Percentiles rank a stretch among this genome's conserved stretches.
These are phyloP conservation scores for Hanseniaspora jakobsenii DNA, from an alignment of 805 yeast genomes.

Conservation along the genomic window DNA sequence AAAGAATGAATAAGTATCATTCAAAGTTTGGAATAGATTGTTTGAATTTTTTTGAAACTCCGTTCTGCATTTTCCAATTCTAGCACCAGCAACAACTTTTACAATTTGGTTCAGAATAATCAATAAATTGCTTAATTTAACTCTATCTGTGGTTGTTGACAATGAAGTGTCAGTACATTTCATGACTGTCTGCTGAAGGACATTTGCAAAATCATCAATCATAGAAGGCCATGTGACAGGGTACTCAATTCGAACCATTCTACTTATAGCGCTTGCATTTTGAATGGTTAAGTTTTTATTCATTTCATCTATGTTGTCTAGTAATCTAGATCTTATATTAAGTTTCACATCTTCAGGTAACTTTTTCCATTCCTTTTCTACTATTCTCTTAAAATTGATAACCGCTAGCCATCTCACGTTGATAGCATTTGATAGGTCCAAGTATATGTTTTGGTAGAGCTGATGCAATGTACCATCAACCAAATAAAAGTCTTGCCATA, in stretches of 20 bases:
- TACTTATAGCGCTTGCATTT: constrained; percentile 70
- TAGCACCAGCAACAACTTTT: constrained; percentile 59
- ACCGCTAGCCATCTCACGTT: constrained; percentile 77
- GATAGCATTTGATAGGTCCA: constrained; percentile 44
- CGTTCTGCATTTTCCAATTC: constrained; percentile 72
- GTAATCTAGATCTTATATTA: constrained; percentile 47
- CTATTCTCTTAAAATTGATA: constrained; percentile 78
- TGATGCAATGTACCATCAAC: constrained; percentile 60
- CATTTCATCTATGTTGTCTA: constrained; percentile 51
- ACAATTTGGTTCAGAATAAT: constrained; percentile 64
- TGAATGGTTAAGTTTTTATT: constrained; percentile 68
- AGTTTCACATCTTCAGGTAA: constrained; percentile 56
- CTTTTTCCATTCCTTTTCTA: constrained; percentile 69
- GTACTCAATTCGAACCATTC: constrained; percentile 71
- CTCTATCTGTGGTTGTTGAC: constrained; percentile 36
- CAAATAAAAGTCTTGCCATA: constrained; percentile 25
- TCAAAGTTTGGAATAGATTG: constrained; percentile 44
- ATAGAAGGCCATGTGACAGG: constrained; percentile 58
- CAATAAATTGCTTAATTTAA: constrained; percentile 50
- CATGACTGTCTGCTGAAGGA: constrained; percentile 1
- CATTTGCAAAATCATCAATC: constrained; percentile 12
- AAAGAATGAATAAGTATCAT: constrained; percentile 45
- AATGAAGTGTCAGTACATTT: constrained; percentile 32
- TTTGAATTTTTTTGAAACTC: constrained; percentile 67
- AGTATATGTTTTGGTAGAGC: constrained; percentile 47